phyloP scores from a whole-genome alignment of 352 stramenopile genomes.

The Pythium myriotylum region DNA sequence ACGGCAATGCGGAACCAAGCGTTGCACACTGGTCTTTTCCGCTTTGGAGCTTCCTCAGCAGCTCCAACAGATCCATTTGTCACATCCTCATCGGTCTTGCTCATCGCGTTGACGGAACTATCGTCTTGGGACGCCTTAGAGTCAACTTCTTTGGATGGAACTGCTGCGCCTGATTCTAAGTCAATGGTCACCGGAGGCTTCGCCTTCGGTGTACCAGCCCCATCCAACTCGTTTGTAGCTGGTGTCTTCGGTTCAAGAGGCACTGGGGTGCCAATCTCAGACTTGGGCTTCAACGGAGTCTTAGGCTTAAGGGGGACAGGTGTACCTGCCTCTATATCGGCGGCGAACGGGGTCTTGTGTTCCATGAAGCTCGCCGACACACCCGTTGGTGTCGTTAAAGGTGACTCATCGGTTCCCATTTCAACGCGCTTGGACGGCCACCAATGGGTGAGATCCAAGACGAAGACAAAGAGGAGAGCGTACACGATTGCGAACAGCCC shows the following conservation, averaged over 20 bases:
- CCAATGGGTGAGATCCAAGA: constrained; percentile 18
- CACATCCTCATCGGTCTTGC: neutral
- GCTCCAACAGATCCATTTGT: too few relatives aligned
- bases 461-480: constrained; percentile 10
- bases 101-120: neutral
- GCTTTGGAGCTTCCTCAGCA: too few relatives aligned
- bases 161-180: neutral
- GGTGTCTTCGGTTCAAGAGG: too few relatives aligned
- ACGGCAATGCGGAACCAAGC: neutral
- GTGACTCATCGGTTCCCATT: neutral
- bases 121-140: too few relatives aligned
- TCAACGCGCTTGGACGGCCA: neutral
- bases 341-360: neutral
- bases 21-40: too few relatives aligned
- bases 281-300: neutral
- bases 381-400: constrained; percentile 15
- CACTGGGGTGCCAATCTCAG: neutral
- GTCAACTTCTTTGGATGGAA: neutral
- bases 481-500: constrained; percentile 28
- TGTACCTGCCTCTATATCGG: constrained; percentile 4
- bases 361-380: constrained; percentile 12
- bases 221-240: too few relatives aligned
- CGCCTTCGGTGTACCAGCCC: too few relatives aligned
- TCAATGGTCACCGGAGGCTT: neutral
- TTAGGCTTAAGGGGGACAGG: neutral